Base-by-base conservation (phyloP, 345 rosid genomes). In the Gossypium herbaceum region DNA sequence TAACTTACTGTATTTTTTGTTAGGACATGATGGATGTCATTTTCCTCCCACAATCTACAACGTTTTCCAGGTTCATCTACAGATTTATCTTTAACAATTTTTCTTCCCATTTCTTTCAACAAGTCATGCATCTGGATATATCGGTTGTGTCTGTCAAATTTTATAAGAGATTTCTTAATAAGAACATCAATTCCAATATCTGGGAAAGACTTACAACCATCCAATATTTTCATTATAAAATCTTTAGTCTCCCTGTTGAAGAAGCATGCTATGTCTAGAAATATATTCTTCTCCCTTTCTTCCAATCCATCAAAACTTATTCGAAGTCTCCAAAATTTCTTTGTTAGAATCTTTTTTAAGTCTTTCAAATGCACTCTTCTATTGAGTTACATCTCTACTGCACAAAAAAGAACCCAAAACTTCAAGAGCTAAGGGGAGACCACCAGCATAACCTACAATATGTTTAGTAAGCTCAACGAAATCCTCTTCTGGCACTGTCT, bases 121-220 rank as follows among this genome's bases (percentile, higher is more conserved):
- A 83, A 91, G 80, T 90, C 95, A 77, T 92, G 95, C 91, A 88
- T 86, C 91, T 93, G 82, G 8, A 58, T 11, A 34, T 88, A 67
- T 22, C 61, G 66, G 25, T 66, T 1, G 27, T 70, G 84, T 11
- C 76, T 66, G 7, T 58, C 17, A 4, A 58, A 3, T 12, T 16
- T 62, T n/a, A 80, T 39, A 8, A 83, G 77, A 51, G 85, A 80
- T 58, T 80, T 85, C 15, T 81, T 78, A 1, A 61, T 44, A 16
- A 86, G 85, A 73, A 68, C 70, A 15, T 55, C 71, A n/a, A 86
- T 43, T n/a, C 81, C 83, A 47, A 78, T 78, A 13, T 54, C 60
- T 4, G 81, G 71, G 39, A 66, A 80, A 45, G 75, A 78, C 25
- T 74, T 77, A 65, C 76, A 74, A 9, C 78, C 74, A 68, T 76